phyloP scores from a whole-genome alignment of 805 yeast genomes.

The Candida hispaniensis region DNA sequence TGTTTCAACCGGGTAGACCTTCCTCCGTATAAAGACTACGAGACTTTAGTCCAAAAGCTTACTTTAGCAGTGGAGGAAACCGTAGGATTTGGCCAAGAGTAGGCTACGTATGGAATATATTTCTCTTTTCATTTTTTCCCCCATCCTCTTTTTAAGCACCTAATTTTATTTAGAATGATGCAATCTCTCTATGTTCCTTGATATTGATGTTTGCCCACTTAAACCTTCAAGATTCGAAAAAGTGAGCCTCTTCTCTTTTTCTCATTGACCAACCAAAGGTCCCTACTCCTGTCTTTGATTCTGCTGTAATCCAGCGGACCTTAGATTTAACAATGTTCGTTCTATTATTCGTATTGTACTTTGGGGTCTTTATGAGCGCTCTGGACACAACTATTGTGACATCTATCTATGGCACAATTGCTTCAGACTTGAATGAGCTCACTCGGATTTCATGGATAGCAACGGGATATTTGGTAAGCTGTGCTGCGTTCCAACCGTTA shows the following conservation, averaged over 20 bases:
- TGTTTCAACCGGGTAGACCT: conserved; percentile 98
- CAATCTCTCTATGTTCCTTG: no score
- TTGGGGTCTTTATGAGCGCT: conserved; percentile 38
- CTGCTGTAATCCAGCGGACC: no score
- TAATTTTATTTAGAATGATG: no score
- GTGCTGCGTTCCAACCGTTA: conserved; percentile 63
- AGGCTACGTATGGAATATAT: no score
- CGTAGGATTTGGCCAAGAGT: conserved; percentile 98
- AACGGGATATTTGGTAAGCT: conserved; percentile 55
- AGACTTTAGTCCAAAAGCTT: conserved; percentile 75
- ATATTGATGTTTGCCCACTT: no score
- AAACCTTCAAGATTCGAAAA: no score
- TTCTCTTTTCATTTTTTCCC: no score
- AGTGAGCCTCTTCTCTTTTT: conserved; percentile 4
- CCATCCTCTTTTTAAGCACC: no score
- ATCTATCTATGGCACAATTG: conserved; percentile 47
- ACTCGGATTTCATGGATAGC: conserved; percentile 57
- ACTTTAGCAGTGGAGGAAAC: conserved; percentile 98
- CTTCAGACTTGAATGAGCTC: conserved; percentile 46
- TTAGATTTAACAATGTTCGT: conserved; percentile 3
- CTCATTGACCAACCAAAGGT: no score
- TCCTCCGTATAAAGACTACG: conserved; percentile 85
- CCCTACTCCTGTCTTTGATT: no score
- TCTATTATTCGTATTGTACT: conserved; percentile 24
- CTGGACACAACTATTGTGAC: conserved; percentile 53